Evolutionary conservation across 108 stramenopile genomes (phyloP).

Genomic region (Cyclotella baltica): DNA sequence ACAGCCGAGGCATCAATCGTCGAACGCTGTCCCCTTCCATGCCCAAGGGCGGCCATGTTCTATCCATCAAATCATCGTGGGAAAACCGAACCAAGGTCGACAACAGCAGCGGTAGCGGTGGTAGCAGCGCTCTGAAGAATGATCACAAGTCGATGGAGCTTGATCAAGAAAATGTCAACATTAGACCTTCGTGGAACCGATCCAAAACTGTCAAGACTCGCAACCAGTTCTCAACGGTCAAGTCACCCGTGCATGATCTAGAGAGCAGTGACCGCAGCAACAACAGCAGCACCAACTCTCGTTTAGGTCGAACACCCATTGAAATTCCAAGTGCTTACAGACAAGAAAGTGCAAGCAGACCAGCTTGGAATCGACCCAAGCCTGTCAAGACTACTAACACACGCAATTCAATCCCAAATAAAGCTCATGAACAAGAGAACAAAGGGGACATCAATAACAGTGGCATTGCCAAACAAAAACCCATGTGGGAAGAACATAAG

Average conservation of each 20-base stretch:
- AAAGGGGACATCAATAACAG: not conserved
- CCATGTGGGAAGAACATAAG: not conserved
- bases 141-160: not conserved
- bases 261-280: too few species aligned
- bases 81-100: slow-evolving; percentile 2
- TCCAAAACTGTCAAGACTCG: not conserved
- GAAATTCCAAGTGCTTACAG: not conserved
- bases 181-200: not conserved
- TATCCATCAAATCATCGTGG: slow-evolving; percentile 24
- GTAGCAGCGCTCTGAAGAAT: not conserved
- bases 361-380: not conserved
- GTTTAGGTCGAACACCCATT: too few species aligned
- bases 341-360: not conserved
- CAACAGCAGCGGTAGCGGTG: not conserved
- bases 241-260: too few species aligned
- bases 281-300: too few species aligned
- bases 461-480: not conserved
- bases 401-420: not conserved
- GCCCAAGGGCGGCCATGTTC: slow-evolving; percentile 19
- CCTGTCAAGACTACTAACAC: not conserved
- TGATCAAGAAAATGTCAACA: too few species aligned
- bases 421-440: slow-evolving; percentile 15
- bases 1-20: not conserved
- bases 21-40: slow-evolving; percentile 14
- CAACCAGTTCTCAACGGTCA: too few species aligned